phyloP scores from a whole-genome alignment of 2,329 filamentous ascomycete species.

The Penicillium crustosum region DNA sequence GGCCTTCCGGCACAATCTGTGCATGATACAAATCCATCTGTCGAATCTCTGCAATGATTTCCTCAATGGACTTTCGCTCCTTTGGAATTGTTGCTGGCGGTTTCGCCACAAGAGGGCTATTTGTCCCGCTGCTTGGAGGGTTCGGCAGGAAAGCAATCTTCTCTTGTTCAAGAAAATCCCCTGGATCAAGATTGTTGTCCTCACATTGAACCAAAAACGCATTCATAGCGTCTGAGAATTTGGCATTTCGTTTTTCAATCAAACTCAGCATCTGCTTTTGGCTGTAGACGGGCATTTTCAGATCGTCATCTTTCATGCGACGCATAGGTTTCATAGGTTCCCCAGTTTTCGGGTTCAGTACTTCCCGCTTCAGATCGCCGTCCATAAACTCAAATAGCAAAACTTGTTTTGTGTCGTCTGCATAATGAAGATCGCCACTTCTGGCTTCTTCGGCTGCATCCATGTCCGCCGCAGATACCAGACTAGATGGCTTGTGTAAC shows the following conservation, averaged over 20 bases:
- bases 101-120: constrained; percentile 44
- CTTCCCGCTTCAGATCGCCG: constrained; percentile 81
- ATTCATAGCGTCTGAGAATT: constrained; percentile 76
- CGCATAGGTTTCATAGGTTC: constrained; percentile 67
- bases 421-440: constrained; percentile 28
- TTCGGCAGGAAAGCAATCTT: constrained; percentile 63
- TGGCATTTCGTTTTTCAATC: constrained; percentile 85
- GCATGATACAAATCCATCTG: constrained; percentile 82
- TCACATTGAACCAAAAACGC: constrained; percentile 73
- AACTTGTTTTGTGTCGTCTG: constrained; percentile 59
- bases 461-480: constrained; percentile 17
- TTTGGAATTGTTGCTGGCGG: constrained; percentile 73
- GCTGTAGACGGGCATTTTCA: constrained; percentile 90
- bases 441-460: constrained; percentile 30
- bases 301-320: constrained; percentile 70
- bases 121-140: constrained; percentile 46
- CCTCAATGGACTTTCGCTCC: constrained; percentile 74
- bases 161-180: constrained; percentile 61
- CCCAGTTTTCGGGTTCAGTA: constrained; percentile 69
- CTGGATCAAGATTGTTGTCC: constrained; percentile 63
- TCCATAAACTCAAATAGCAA: constrained; percentile 91
- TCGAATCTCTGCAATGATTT: constrained; percentile 83
- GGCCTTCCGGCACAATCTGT: constrained; percentile 90
- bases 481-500: constrained; percentile 52
- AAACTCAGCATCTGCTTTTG: constrained; percentile 87